Percentiles rank a stretch among this genome's conserved stretches.
Evolutionary conservation across 1,284 basidiomycete genomes (phyloP).

Genomic region (Fomes fomentarius): DNA sequence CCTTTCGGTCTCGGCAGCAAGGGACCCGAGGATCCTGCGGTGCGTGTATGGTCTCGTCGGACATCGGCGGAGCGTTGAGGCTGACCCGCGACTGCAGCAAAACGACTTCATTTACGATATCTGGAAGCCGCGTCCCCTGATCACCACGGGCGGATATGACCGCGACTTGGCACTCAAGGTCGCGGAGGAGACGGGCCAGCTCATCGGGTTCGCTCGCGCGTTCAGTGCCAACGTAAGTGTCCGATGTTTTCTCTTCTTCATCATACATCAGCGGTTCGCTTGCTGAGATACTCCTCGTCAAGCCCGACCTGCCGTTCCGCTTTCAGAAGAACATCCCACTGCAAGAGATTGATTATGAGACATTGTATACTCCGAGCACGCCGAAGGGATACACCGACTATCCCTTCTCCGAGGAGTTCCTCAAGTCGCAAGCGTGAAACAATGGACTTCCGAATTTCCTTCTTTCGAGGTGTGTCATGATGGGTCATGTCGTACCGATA

Average conservation of each 20-base stretch:
- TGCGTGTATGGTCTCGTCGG: not conserved
- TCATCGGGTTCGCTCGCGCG: conserved; percentile 49
- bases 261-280: not conserved
- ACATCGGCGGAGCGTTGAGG: not conserved
- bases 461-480: no score
- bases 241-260: not conserved
- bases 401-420: conserved; percentile 23
- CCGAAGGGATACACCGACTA: conserved; percentile 28
- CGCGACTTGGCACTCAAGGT: conserved; percentile 28
- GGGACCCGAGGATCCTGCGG: not conserved
- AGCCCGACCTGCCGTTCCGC: conserved; percentile 26
- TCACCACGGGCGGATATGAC: conserved; percentile 42
- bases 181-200: conserved; percentile 37
- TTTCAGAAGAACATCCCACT: conserved; percentile 18
- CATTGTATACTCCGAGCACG: conserved; percentile 23
- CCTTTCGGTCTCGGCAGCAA: conserved; percentile 31
- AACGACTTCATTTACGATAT: conserved; percentile 34
- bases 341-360: conserved; percentile 5
- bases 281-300: no score
- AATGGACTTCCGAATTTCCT: no score
- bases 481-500: no score
- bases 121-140: conserved; percentile 31
- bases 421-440: conserved; percentile 2
- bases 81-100: conserved; percentile 16
- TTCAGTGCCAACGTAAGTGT: conserved; percentile 46